These are phyloP conservation scores for Ceratocystis papillata DNA, from an alignment of 2,329 filamentous ascomycete species.

Conservation along the genomic window DNA sequence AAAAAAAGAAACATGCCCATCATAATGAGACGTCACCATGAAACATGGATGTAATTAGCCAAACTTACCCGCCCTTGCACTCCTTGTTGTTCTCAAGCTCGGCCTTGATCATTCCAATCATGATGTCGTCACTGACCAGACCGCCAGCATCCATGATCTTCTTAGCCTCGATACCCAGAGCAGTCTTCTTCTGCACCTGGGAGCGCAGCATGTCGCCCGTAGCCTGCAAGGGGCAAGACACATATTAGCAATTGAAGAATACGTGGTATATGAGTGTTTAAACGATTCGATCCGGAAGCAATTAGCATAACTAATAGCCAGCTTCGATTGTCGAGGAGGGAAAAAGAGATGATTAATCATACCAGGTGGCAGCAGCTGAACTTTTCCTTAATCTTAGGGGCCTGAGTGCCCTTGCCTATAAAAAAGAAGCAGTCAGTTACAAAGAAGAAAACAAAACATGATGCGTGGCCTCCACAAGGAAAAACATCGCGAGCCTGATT, in stretches of 20 bases:
- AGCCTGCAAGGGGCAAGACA: constrained; percentile 47
- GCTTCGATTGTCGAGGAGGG: not conserved
- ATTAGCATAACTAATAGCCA: not conserved
- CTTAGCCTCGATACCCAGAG: constrained; percentile 90
- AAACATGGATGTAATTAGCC: not conserved
- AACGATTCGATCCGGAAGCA: not conserved
- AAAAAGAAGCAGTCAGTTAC: constrained; percentile 14
- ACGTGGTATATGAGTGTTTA: not conserved
- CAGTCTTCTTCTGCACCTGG: constrained; percentile 94
- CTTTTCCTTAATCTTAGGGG: constrained; percentile 95
- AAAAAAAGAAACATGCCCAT: not conserved
- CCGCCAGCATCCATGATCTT: constrained; percentile 99
- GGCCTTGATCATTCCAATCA: constrained; percentile 99
- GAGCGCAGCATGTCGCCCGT: constrained; percentile 98
- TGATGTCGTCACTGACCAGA: constrained; percentile 95
- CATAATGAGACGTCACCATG: too few species aligned
- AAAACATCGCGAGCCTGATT: not conserved
- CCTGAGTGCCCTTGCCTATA: constrained; percentile 95
- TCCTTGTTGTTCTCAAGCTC: constrained; percentile 89
- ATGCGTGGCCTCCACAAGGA: not conserved
- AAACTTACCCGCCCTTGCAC: constrained; percentile 85
- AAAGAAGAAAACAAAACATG: not conserved
- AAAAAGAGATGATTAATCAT: constrained; percentile 33
- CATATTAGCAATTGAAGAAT: constrained; percentile 23
- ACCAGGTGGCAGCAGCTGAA: constrained; percentile 96